Base-by-base conservation (phyloP, 129 eudicot species). In the Lactuca saligna region DNA sequence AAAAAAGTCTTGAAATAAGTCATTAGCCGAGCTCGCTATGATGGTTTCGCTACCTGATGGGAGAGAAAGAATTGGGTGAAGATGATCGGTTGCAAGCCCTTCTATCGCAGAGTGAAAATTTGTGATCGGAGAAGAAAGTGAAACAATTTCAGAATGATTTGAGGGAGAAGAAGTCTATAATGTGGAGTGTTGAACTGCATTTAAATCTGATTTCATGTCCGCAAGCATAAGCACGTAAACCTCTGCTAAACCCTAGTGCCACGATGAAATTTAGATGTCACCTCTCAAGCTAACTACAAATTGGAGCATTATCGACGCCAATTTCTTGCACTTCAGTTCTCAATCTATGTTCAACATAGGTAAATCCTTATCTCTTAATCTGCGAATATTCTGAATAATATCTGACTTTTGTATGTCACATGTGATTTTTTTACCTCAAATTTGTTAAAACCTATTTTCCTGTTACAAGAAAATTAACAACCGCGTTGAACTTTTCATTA, bases 281-380 rank as follows among this genome's bases (percentile, higher is more conserved):
- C 17, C 33, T 2, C 17, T 1, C 15, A 14, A 10, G 11, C 51
- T 35, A 61, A 42, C 17, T 10, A 49, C 58, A 6, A 39, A 68
- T 68, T 31, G 55, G 55, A 56, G 61, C 38, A 56, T 29, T 37
- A 37, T 57, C 42, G 46, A 56, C 74, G 15, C 44, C 25, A 8
- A n/a, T 5, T 56, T 57, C 42, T 39, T 38, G n/a, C 65, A 71
- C 20, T 10, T 13, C 59, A 12, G 50, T 33, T 8, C 7, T 55
- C 57, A 39, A 63, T 62, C 44, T 53, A 34, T 29, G 33, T 31
- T 16, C 41, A 39, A 6, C 17, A 3, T 8, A 56, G 65, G 78
- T 74, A 74, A 74, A 20, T 42, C n/a, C 41, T 33, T 1, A 65
- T 65, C 15, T 55, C 16, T 56, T 29, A 29, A 16, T 49, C 2